Evolutionary conservation across 495 filamentous ascomycete genomes (phyloP).

Genomic region (Elaphomyces granulatus): DNA sequence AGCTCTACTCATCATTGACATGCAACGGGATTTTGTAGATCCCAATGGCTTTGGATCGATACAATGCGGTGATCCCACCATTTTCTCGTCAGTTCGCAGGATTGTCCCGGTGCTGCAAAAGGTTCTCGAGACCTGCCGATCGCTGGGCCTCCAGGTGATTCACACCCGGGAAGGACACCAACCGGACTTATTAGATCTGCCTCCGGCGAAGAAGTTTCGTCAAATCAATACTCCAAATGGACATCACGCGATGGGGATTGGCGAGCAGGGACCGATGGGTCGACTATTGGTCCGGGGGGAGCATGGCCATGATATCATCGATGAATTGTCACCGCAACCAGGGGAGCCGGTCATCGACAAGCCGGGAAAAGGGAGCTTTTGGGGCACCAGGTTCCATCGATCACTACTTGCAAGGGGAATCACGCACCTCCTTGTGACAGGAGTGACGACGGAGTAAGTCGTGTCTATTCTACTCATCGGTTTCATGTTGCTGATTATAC

Average conservation of each 20-base stretch:
- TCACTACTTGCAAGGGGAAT: slow-evolving; percentile 33
- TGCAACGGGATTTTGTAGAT: slow-evolving; percentile 35
- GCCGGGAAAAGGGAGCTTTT: slow-evolving; percentile 38
- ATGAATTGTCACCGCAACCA: slow-evolving; percentile 27
- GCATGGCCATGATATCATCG: slow-evolving; percentile 35
- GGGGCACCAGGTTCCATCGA: slow-evolving; percentile 34
- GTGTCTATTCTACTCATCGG: too few species aligned
- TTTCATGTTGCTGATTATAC: too few species aligned
- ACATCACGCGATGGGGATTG: slow-evolving; percentile 33
- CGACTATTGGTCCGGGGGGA: slow-evolving; percentile 38
- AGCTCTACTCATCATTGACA: slow-evolving; percentile 41
- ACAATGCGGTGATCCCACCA: slow-evolving; percentile 11
- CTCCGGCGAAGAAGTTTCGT: slow-evolving; percentile 33
- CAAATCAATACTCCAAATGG: slow-evolving; percentile 29
- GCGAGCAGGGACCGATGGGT: slow-evolving; percentile 36
- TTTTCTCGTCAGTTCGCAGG: slow-evolving; percentile 19
- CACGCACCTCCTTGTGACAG: slow-evolving; percentile 38
- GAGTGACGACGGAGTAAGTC: slow-evolving; percentile 46
- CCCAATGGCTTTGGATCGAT: slow-evolving; percentile 14
- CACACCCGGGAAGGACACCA: slow-evolving; percentile 36
- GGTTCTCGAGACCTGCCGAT: slow-evolving; percentile 36
- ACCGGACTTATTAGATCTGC: slow-evolving; percentile 36
- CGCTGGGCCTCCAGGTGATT: slow-evolving; percentile 34
- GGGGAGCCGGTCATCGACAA: slow-evolving; percentile 40
- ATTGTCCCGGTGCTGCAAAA: slow-evolving; percentile 25